A percentile compares a stretch with the other conserved stretches of the same genome.
phyloP scores from a whole-genome alignment of 1,139 yeast genomes.

The Suhomyces chickasaworum region DNA sequence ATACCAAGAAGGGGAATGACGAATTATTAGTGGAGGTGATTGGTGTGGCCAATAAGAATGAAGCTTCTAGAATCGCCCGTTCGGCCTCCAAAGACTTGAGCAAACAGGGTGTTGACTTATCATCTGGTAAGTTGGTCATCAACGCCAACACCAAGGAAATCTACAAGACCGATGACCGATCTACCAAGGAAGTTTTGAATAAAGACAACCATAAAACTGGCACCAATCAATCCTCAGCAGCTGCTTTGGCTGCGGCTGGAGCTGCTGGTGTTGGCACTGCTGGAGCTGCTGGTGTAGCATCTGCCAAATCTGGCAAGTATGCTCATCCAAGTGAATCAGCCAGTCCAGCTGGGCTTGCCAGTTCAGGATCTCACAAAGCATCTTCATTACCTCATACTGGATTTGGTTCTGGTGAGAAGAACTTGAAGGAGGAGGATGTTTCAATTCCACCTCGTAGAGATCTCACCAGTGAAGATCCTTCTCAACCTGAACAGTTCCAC shows the following conservation, averaged over 20 bases:
- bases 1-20: slow-evolving; percentile 8
- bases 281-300: slow-evolving; percentile 7
- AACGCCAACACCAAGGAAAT: slow-evolving; percentile 39
- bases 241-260: neutral
- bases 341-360: slow-evolving; percentile 9
- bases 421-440: slow-evolving; percentile 10
- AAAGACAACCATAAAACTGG: neutral
- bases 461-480: slow-evolving; percentile 12
- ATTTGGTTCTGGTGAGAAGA: slow-evolving; percentile 10
- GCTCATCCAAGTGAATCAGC: slow-evolving; percentile 1
- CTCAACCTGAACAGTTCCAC: slow-evolving; percentile 16
- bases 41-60: slow-evolving; percentile 36
- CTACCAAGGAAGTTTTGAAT: neutral
- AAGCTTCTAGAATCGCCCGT: slow-evolving; percentile 40
- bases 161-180: slow-evolving; percentile 23
- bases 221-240: neutral
- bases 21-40: slow-evolving; percentile 40
- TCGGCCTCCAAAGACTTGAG: slow-evolving; percentile 38
- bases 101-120: slow-evolving; percentile 38
- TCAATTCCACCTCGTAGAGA: slow-evolving; percentile 7
- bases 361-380: neutral
- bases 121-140: slow-evolving; percentile 39
- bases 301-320: neutral
- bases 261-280: slow-evolving; percentile 6
- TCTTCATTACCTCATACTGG: neutral